Evolutionary conservation across 2,329 filamentous ascomycete genomes (phyloP).

Genomic region (Pestalotiopsis sp.): DNA sequence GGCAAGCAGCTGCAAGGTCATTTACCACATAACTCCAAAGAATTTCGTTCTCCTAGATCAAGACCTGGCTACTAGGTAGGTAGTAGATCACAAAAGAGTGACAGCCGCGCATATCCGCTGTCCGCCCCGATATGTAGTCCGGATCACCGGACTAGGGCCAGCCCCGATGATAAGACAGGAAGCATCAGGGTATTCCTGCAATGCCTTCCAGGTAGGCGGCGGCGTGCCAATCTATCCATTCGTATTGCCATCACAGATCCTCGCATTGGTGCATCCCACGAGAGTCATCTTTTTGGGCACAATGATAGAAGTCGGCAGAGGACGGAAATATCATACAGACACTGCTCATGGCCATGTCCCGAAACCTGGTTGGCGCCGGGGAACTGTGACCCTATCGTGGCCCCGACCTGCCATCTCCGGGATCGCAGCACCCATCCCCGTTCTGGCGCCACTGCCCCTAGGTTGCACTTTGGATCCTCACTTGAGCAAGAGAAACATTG

Average conservation of each 20-base stretch:
- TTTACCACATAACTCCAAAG: background rate
- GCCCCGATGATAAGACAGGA: constrained; percentile 1
- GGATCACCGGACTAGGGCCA: background rate
- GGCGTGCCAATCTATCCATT: background rate
- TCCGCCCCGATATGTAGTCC: background rate
- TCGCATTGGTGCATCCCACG: background rate
- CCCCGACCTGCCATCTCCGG: constrained; percentile 11
- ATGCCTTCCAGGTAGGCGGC: background rate
- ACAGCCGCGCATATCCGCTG: background rate
- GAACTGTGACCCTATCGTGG: background rate
- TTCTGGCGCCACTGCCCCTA: background rate
- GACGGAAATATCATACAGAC: background rate
- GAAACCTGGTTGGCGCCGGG: background rate
- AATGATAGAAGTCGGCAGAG: background rate
- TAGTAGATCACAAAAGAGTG: background rate
- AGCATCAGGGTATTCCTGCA: background rate
- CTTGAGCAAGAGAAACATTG: background rate
- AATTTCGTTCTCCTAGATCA: background rate
- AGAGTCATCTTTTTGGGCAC: background rate
- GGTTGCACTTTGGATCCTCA: background rate
- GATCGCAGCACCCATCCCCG: constrained; percentile 1
- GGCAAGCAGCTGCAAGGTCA: background rate
- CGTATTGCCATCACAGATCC: background rate
- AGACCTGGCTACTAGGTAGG: background rate
- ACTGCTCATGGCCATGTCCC: background rate